A percentile compares a stretch with the other conserved stretches of the same genome.
phyloP scores from a whole-genome alignment of 441 rosid species.

The Viola pubescens region DNA sequence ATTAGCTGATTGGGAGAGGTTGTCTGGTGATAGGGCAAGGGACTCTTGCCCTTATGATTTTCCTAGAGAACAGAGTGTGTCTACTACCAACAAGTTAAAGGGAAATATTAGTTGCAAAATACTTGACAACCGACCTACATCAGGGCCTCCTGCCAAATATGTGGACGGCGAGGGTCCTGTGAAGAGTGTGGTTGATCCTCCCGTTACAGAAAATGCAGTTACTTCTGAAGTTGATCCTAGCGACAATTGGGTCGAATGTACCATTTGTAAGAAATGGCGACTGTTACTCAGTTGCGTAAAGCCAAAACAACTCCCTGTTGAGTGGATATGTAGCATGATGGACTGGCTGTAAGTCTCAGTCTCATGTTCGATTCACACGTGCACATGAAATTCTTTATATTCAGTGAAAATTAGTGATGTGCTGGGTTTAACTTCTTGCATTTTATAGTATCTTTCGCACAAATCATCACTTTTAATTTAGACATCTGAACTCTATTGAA shows the following conservation, averaged over 20 bases:
- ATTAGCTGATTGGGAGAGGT: slow-evolving; percentile 16
- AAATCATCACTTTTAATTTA: too few relatives aligned
- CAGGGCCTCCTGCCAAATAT: slow-evolving; percentile 25
- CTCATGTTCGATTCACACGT: not conserved
- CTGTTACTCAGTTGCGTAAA: slow-evolving; percentile 46
- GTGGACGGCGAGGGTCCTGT: slow-evolving; percentile 13
- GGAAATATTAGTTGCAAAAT: slow-evolving; percentile 24
- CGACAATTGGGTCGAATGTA: slow-evolving; percentile 63
- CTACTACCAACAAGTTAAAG: slow-evolving; percentile 22
- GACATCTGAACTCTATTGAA: too few relatives aligned
- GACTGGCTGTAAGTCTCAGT: slow-evolving; percentile 68
- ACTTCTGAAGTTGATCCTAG: slow-evolving; percentile 28
- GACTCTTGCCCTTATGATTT: slow-evolving; percentile 16
- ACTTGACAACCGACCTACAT: slow-evolving; percentile 19
- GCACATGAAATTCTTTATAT: not conserved
- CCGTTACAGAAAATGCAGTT: slow-evolving; percentile 21
- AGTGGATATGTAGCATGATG: slow-evolving; percentile 75
- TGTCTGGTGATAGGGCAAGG: slow-evolving; percentile 23
- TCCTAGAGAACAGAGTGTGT: slow-evolving; percentile 19
- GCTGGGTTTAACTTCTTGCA: too few relatives aligned
- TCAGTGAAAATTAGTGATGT: too few relatives aligned
- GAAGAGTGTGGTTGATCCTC: not conserved
- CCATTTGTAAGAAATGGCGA: slow-evolving; percentile 64
- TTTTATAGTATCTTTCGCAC: too few relatives aligned
- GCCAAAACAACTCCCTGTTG: slow-evolving; percentile 51